phyloP scores from a whole-genome alignment of 306 rosid species.

The Castanospermum australe region DNA sequence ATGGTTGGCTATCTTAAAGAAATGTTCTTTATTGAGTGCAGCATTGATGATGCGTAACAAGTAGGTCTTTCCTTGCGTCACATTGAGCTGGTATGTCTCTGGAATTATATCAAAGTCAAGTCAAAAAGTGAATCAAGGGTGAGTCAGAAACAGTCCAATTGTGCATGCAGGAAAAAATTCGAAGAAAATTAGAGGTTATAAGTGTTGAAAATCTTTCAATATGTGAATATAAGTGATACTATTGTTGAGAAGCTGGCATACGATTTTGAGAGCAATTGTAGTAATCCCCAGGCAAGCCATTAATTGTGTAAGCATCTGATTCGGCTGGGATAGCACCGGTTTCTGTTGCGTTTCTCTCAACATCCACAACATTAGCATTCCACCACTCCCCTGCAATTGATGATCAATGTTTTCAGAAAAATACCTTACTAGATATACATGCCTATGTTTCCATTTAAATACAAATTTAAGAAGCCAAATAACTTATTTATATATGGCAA shows the following conservation, averaged over 20 bases:
- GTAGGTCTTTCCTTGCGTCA: slow-evolving; percentile 53
- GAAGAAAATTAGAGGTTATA: too few relatives aligned
- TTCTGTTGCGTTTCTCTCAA: slow-evolving; percentile 30
- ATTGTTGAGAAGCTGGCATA: background rate
- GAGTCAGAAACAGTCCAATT: too few relatives aligned
- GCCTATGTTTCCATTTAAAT: background rate
- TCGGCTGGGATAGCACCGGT: background rate
- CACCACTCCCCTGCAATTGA: slow-evolving; percentile 72
- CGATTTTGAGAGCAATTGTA: slow-evolving; percentile 52
- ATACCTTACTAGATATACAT: background rate
- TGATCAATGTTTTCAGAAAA: background rate
- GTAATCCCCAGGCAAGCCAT: slow-evolving; percentile 63
- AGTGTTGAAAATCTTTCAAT: background rate
- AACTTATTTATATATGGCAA: too few relatives aligned
- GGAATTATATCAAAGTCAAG: background rate
- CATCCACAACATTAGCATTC: slow-evolving; percentile 49
- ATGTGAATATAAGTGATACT: background rate
- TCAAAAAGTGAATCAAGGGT: too few relatives aligned
- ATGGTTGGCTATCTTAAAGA: slow-evolving; percentile 68
- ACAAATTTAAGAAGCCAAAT: background rate
- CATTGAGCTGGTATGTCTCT: slow-evolving; percentile 31
- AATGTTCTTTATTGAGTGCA: slow-evolving; percentile 61
- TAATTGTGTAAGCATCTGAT: slow-evolving; percentile 63
- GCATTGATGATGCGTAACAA: slow-evolving; percentile 58
- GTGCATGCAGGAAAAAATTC: too few relatives aligned